phyloP scores from a whole-genome alignment of 768 basidiomycete species.

The Termitomyces sp. region DNA sequence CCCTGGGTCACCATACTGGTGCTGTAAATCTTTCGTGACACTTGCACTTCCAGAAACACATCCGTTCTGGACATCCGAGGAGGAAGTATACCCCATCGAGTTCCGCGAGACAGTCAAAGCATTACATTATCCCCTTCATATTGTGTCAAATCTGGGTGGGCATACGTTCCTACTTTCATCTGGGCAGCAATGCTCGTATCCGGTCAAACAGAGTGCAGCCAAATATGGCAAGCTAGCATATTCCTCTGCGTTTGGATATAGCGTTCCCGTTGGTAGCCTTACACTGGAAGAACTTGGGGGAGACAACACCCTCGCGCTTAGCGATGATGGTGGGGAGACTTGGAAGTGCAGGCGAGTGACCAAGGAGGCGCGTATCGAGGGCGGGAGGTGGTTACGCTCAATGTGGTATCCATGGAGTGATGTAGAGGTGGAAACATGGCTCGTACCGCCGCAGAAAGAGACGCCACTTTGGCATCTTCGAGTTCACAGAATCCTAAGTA shows the following conservation, averaged over 20 bases:
- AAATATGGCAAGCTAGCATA: constrained; percentile 81
- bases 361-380: constrained; percentile 54
- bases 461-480: constrained; percentile 69
- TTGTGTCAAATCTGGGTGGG: constrained; percentile 56
- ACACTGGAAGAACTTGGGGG: constrained; percentile 70
- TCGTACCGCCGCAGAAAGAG: constrained; percentile 56
- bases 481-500: constrained; percentile 58
- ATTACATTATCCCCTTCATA: constrained; percentile 63
- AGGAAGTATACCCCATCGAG: constrained; percentile 58
- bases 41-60: constrained; percentile 62
- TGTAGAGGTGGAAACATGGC: constrained; percentile 72
- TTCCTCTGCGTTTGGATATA: constrained; percentile 75
- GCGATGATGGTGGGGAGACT: constrained; percentile 66
- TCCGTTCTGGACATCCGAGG: constrained; percentile 69
- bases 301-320: constrained; percentile 68
- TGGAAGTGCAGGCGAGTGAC: constrained; percentile 70
- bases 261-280: constrained; percentile 62
- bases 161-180: constrained; percentile 74
- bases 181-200: constrained; percentile 77
- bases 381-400: constrained; percentile 52
- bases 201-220: constrained; percentile 72
- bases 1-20: constrained; percentile 78
- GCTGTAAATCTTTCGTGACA: constrained; percentile 71
- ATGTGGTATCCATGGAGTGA: constrained; percentile 77
- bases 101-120: constrained; percentile 45